Percentiles rank a stretch among this genome's conserved stretches.
Conservation (phyloP, 192 early-diverging fungal species). For the Backusella circina region DNA sequence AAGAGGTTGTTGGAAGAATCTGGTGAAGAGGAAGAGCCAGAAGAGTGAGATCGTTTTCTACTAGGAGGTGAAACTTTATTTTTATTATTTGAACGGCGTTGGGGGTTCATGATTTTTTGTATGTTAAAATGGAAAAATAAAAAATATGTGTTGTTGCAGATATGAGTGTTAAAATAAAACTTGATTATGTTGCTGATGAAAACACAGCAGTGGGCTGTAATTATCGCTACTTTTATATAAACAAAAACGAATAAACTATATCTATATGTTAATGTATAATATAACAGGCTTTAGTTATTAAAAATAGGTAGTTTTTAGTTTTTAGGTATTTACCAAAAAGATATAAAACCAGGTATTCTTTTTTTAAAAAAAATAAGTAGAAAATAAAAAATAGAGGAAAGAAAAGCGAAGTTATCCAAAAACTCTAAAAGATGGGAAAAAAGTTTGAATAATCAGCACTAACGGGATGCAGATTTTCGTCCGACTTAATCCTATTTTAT, state of each 20-base stretch:
- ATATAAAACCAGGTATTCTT: neutral
- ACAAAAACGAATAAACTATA: neutral
- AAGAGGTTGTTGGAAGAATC: neutral
- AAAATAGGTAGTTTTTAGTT: neutral
- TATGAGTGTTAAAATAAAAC: neutral
- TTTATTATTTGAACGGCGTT: neutral
- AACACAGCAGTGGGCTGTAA: neutral
- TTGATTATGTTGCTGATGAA: neutral
- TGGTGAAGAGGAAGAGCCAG: slow-evolving; percentile 1
- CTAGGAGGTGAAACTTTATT: neutral
- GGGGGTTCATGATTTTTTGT: neutral
- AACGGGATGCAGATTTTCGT: slow-evolving; percentile 1
- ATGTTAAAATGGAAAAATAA: neutral
- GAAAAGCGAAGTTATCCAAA: slow-evolving; percentile 5
- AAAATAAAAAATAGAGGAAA: neutral
- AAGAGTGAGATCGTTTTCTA: slow-evolving; percentile 16
- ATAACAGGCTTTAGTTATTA: neutral
- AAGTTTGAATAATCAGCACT: neutral
- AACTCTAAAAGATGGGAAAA: neutral
- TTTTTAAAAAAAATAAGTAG: neutral
- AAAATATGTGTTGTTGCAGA: neutral
- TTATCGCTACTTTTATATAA: neutral
- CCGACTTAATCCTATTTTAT: neutral
- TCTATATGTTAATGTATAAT: too few relatives aligned
- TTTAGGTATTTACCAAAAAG: neutral